phyloP scores from a whole-genome alignment of 768 basidiomycete species.

The Mycena metata region DNA sequence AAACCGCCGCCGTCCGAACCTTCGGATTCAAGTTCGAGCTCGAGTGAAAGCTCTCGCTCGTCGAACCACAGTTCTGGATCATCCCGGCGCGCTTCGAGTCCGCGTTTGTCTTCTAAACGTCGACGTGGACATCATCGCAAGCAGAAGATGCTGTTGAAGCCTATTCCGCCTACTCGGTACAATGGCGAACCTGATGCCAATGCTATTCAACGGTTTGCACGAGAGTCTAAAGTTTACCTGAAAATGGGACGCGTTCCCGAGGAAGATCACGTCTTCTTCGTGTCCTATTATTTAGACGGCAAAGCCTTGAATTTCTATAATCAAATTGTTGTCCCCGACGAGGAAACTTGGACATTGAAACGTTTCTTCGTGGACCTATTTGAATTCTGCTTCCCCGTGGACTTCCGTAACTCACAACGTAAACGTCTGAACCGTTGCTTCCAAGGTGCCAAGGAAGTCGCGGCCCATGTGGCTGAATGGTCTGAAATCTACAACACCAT shows the following conservation, averaged over 20 bases:
- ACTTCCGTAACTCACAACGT: too few relatives aligned
- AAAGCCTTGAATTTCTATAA: conserved; percentile 38
- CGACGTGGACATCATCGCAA: not conserved
- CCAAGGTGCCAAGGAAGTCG: too few relatives aligned
- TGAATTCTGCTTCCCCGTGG: too few relatives aligned
- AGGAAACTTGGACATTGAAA: too few relatives aligned
- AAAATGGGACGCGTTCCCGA: conserved; percentile 22
- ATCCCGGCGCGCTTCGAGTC: not conserved
- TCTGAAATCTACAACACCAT: too few relatives aligned
- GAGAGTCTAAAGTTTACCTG: not conserved
- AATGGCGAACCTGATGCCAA: conserved; percentile 6
- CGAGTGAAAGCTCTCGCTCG: not conserved
- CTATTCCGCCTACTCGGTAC: not conserved
- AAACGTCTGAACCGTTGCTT: too few relatives aligned
- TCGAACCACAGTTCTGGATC: conserved; percentile 10
- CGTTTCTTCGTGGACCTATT: too few relatives aligned
- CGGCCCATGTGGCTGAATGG: too few relatives aligned
- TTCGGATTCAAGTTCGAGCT: conserved; percentile 2
- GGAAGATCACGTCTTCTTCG: conserved; percentile 33
- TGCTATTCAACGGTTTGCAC: not conserved
- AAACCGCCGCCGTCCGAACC: not conserved
- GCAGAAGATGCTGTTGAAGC: not conserved
- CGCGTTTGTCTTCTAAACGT: not conserved
- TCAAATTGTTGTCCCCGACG: too few relatives aligned
- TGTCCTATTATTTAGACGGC: conserved; percentile 45